Percentiles rank a stretch among this genome's conserved stretches.
phyloP scores from a whole-genome alignment of 2,329 filamentous ascomycete genomes.

The Alternaria atra region DNA sequence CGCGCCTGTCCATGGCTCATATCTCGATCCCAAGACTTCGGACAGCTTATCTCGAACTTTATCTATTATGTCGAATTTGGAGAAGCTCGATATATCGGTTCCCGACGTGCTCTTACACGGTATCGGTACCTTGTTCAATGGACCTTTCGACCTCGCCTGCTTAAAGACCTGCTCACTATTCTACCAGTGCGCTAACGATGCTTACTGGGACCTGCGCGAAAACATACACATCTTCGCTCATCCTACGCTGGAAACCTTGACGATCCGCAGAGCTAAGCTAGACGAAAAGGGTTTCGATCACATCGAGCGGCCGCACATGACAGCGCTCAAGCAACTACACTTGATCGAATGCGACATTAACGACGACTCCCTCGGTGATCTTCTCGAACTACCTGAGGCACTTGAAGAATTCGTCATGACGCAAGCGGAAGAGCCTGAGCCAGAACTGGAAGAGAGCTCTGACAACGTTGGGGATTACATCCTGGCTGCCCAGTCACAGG shows the following conservation, averaged over 20 bases:
- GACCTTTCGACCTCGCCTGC: constrained; percentile 45
- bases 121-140: constrained; percentile 45
- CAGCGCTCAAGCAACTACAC: constrained; percentile 37
- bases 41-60: constrained; percentile 43
- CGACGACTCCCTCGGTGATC: constrained; percentile 42
- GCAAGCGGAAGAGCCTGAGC: constrained; percentile 40
- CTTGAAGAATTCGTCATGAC: constrained; percentile 47
- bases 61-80: constrained; percentile 46
- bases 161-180: constrained; percentile 44
- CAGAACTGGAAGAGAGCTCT: constrained; percentile 43
- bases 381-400: constrained; percentile 43
- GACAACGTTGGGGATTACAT: constrained; percentile 46
- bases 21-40: constrained; percentile 35
- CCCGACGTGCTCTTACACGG: constrained; percentile 41
- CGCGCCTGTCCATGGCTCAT: constrained; percentile 36
- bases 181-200: constrained; percentile 44
- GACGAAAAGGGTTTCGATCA: constrained; percentile 45
- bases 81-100: constrained; percentile 44
- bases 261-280: constrained; percentile 40
- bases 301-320: constrained; percentile 42
- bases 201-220: constrained; percentile 46
- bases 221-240: constrained; percentile 49
- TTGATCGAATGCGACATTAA: constrained; percentile 47
- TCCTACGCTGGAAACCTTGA: constrained; percentile 38
- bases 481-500: constrained; percentile 39